Base-by-base conservation (phyloP, 768 basidiomycete genomes). In the Gyrodon lividus region DNA sequence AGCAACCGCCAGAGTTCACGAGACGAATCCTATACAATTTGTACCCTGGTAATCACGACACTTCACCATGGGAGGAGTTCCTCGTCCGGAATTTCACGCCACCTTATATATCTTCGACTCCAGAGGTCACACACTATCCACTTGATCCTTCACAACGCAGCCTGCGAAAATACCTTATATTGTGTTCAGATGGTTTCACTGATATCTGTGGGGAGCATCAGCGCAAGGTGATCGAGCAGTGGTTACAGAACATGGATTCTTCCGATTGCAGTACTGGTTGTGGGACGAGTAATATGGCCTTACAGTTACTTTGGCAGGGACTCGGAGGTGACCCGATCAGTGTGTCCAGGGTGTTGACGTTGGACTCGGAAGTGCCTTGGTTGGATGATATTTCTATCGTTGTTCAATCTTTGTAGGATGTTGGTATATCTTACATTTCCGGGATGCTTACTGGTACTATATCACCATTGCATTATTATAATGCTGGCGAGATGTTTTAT, bases 1-100 rank as follows among this genome's bases (percentile, higher is more conserved):
- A 87, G 66, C 85, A 86, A 53, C 83, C 83, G n/a, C 81, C 84
- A 22, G 75, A 73, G 30, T 86, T 86, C 64, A 86, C 82, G 17
- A 74, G 83, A 35, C 78, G 82, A 10, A 80, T 87, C 39, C 69
- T 87, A 13, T 85, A 84, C 63, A 85, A 84, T 61, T 72, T 86
- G 38, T 76, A 79, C 50, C 82, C 83, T 14, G 84, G 83, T 12
- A 78, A 81, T 59, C 76, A 78, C 50, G 78, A 83, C 50, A 82
- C 72, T 37, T 79, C 80, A 1, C 80, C 72, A 44, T 84, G 84
- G 83, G 84, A 86, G 62, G 81, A 81, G 52, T 84, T 85, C 55
- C 74, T 87, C 30, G 72, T 74, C n/a, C 76, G 78, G 41, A 85
- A 84, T 57, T 67, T 67, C 52, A 82, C 83, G 1, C 83, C 85